These are phyloP conservation scores for Phyllosticta capitalensis DNA, from an alignment of 2,329 filamentous ascomycete species.

Conservation along the genomic window DNA sequence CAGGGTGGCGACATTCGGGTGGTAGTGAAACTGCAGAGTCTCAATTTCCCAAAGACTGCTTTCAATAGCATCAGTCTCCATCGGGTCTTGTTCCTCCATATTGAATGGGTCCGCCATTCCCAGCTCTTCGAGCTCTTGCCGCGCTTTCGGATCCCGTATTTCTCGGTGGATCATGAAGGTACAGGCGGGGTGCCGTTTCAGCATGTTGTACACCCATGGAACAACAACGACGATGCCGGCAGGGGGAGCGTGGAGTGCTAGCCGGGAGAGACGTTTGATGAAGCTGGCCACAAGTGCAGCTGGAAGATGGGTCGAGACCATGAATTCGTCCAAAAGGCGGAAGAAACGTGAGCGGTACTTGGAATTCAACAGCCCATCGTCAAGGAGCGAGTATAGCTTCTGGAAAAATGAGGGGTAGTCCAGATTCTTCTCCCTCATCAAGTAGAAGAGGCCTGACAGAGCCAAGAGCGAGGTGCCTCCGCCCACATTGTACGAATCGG, in stretches of 20 bases:
- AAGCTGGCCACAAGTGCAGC: conserved; percentile 88
- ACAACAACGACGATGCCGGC: conserved; percentile 80
- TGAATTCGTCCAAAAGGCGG: conserved; percentile 80
- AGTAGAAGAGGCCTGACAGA: conserved; percentile 85
- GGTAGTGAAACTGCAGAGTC: conserved; percentile 84
- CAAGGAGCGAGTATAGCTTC: conserved; percentile 88
- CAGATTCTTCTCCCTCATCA: conserved; percentile 87
- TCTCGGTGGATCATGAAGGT: conserved; percentile 94
- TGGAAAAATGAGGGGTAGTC: conserved; percentile 92
- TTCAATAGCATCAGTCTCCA: conserved; percentile 78
- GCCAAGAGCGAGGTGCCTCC: conserved; percentile 82
- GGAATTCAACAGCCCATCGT: conserved; percentile 78
- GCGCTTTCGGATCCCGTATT: conserved; percentile 47
- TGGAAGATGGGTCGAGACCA: conserved; percentile 85
- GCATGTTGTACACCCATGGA: conserved; percentile 90
- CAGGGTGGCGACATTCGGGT: conserved; percentile 91
- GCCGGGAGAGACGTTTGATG: conserved; percentile 79
- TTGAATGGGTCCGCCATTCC: conserved; percentile 69
- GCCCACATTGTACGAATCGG: conserved; percentile 81
- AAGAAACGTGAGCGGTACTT: conserved; percentile 93
- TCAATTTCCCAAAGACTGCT: conserved; percentile 94
- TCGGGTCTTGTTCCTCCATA: conserved; percentile 67
- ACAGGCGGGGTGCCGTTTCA: conserved; percentile 80
- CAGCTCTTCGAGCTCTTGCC: conserved; percentile 49
- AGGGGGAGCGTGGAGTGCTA: conserved; percentile 81